A percentile compares a stretch with the other conserved stretches of the same genome.
Conservation (phyloP, 257 asterid genomes). For the Nyctanthes arbortristis region DNA sequence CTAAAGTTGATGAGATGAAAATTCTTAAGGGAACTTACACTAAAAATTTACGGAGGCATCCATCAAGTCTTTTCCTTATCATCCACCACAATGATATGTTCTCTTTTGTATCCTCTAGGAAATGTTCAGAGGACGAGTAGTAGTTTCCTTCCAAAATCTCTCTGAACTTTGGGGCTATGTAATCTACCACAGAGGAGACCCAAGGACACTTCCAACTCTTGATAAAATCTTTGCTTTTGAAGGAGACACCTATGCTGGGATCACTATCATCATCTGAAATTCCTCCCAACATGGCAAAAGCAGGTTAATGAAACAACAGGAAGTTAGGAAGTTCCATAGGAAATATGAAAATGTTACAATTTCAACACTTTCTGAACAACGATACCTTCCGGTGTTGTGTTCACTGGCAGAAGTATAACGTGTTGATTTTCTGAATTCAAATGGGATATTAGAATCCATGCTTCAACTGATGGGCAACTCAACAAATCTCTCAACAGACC, state of each 20-base stretch:
- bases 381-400: slow-evolving; percentile 62
- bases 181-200: slow-evolving; percentile 69
- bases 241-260: slow-evolving; percentile 40
- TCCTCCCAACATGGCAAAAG: slow-evolving; percentile 37
- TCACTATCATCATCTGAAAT: slow-evolving; percentile 43
- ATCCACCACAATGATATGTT: slow-evolving; percentile 78
- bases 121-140: slow-evolving; percentile 62
- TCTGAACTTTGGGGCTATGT: slow-evolving; percentile 80
- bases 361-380: slow-evolving; percentile 8
- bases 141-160: slow-evolving; percentile 71
- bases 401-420: slow-evolving; percentile 63
- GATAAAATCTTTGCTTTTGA: slow-evolving; percentile 43
- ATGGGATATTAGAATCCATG: slow-evolving; percentile 83
- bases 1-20: slow-evolving; percentile 9
- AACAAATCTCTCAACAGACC: slow-evolving; percentile 58
- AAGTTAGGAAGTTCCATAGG: slow-evolving; percentile 2
- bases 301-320: slow-evolving; percentile 14
- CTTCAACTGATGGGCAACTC: slow-evolving; percentile 46
- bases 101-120: slow-evolving; percentile 49
- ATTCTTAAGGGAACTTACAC: slow-evolving; percentile 52
- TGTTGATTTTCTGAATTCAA: slow-evolving; percentile 66
- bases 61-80: slow-evolving; percentile 74
- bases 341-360: slow-evolving; percentile 7
- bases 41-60: slow-evolving; percentile 63
- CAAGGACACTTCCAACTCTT: slow-evolving; percentile 93